A percentile compares a stretch with the other conserved stretches of the same genome.
Conservation (phyloP, 202 grass and related monocot species). For the Schoenoplectus tabernaemontani region DNA sequence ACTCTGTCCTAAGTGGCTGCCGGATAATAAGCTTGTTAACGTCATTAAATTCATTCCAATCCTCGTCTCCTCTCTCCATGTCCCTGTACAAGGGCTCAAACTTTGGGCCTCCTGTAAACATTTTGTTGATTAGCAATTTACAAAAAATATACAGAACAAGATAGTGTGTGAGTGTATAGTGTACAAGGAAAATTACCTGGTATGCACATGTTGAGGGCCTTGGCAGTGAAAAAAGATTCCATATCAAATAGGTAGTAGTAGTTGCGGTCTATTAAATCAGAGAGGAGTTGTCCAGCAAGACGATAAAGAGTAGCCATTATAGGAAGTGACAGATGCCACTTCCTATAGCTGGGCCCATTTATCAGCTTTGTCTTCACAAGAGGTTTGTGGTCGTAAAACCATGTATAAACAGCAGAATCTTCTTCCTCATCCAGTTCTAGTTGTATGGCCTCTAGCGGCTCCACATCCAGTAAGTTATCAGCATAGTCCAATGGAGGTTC, state of each 20-base stretch:
- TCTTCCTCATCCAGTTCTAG: conserved; percentile 82
- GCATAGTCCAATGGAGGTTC: conserved; percentile 95
- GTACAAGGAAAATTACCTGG: conserved; percentile 52
- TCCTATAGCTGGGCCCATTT: conserved; percentile 94
- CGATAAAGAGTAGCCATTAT: conserved; percentile 98
- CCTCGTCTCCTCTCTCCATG: conserved; percentile 99
- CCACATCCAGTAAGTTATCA: conserved; percentile 96
- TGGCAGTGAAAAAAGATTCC: conserved; percentile 98
- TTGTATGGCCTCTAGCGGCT: conserved; percentile 92
- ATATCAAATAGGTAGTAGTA: conserved; percentile 97
- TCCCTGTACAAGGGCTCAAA: conserved; percentile 97
- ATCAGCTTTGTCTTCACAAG: conserved; percentile 93
- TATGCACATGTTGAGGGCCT: conserved; percentile 98
- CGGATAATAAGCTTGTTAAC: conserved; percentile 99
- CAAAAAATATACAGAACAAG: not conserved
- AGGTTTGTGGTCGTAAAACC: conserved; percentile 99
- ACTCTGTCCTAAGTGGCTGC: conserved; percentile 89
- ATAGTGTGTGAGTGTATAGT: not conserved
- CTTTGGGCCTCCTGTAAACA: conserved; percentile 70
- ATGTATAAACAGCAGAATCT: conserved; percentile 87
- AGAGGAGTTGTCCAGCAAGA: conserved; percentile 83
- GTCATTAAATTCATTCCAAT: conserved; percentile 99
- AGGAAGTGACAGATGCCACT: conserved; percentile 90
- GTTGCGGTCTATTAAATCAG: conserved; percentile 87
- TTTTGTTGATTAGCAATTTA: not conserved